Percentiles rank a stretch among this genome's conserved stretches.
These are phyloP conservation scores for Eragrostis curvula DNA, from an alignment of 176 grass and related monocot genomes.

Conservation along the genomic window DNA sequence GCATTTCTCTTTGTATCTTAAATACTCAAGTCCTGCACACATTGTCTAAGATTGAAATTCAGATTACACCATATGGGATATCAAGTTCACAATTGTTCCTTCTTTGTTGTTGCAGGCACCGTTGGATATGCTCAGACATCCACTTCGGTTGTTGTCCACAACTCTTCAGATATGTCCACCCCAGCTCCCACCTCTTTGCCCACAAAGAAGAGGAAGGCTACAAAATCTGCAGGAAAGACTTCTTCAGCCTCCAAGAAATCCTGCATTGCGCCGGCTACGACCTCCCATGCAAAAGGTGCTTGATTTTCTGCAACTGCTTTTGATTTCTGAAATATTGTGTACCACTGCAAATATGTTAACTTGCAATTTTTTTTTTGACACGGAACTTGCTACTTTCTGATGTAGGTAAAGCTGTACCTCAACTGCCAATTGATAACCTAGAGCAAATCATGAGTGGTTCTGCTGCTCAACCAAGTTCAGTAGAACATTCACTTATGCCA, in stretches of 20 bases:
- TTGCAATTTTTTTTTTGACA: not conserved
- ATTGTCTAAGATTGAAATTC: no score
- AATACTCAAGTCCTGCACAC: not conserved
- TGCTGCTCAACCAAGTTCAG: constrained; percentile 24
- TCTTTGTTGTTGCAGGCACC: constrained; percentile 31
- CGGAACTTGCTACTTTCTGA: not conserved
- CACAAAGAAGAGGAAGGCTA: constrained; percentile 66
- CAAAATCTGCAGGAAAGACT: constrained; percentile 50
- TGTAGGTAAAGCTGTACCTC: constrained; percentile 55
- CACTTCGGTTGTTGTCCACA: constrained; percentile 37
- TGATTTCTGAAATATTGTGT: not conserved
- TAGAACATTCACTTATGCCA: constrained; percentile 20
- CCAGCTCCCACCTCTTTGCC: constrained; percentile 41
- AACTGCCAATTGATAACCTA: not conserved
- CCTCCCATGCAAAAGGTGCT: constrained; percentile 38
- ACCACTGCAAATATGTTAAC: not conserved
- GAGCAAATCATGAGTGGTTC: constrained; percentile 32
- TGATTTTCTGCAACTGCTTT: not conserved
- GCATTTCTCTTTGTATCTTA: not conserved
- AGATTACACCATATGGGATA: not conserved
- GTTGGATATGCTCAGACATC: constrained; percentile 41
- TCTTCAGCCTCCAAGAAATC: constrained; percentile 58
- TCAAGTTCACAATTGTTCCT: not conserved
- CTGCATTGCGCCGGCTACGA: not conserved
- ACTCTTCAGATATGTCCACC: constrained; percentile 38